Conservation (phyloP, 73 alveolate genomes). For the Tetrahymena borealis region DNA sequence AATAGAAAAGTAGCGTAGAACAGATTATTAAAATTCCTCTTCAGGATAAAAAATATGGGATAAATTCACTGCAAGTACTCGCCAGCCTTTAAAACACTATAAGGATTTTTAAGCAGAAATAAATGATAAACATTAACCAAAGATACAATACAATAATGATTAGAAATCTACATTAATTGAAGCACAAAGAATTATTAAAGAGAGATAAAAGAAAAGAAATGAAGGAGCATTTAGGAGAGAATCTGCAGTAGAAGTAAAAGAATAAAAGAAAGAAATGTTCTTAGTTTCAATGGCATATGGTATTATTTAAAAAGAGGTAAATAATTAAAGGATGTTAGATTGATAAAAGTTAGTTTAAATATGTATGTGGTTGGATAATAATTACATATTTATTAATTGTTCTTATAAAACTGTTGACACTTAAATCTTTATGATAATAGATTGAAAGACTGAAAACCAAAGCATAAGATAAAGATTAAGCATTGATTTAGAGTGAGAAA, state of each 20-base stretch:
- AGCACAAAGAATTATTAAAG: slow-evolving; percentile 19
- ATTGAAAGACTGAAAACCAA: slow-evolving; percentile 15
- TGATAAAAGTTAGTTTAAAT: neutral
- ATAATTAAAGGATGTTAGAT: neutral
- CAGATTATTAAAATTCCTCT: neutral
- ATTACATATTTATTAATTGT: neutral
- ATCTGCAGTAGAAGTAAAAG: slow-evolving; percentile 26
- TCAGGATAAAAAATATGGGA: neutral
- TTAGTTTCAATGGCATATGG: slow-evolving; percentile 42
- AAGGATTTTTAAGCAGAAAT: neutral
- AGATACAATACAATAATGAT: neutral
- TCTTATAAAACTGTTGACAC: neutral
- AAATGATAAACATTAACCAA: neutral
- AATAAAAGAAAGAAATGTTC: slow-evolving; percentile 41
- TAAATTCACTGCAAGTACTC: neutral
- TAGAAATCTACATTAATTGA: neutral
- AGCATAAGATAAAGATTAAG: slow-evolving; percentile 26
- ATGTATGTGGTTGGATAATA: neutral
- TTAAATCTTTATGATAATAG: neutral
- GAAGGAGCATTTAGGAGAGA: slow-evolving; percentile 24
- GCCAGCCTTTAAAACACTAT: neutral
- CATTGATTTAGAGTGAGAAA: slow-evolving; percentile 21
- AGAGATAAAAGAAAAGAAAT: slow-evolving; percentile 18
- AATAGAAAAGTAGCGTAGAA: neutral
- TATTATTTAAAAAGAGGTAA: slow-evolving; percentile 29